Conservation (phyloP, 192 early-diverging fungal genomes). For the Umbelopsis isabellina region DNA sequence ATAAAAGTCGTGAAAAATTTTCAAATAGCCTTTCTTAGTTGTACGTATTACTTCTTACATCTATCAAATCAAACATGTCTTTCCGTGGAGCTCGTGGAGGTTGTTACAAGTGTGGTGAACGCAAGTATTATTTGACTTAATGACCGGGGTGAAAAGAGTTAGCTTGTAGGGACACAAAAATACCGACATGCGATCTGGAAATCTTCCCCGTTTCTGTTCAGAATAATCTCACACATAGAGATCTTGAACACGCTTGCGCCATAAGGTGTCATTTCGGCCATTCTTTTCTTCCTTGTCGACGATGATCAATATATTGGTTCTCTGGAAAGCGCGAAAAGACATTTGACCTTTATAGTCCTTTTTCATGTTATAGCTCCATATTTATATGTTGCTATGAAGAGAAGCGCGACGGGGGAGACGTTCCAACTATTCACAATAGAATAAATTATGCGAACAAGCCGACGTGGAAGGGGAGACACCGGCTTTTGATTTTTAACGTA, state of each 20-base stretch:
- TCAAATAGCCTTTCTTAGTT: conserved; percentile 22
- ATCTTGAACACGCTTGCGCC: neutral
- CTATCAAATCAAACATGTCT: conserved; percentile 31
- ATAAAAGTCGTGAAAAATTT: neutral
- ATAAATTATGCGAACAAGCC: conserved; percentile 21
- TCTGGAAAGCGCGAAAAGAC: no score
- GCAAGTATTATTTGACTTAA: conserved; percentile 29
- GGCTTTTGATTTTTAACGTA: conserved; percentile 4
- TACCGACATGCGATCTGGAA: neutral
- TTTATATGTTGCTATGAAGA: conserved; percentile 23
- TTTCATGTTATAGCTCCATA: conserved; percentile 15
- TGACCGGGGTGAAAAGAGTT: neutral
- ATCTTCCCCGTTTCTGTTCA: neutral
- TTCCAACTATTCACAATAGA: conserved; percentile 17
- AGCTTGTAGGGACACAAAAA: no score
- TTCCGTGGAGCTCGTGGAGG: conserved; percentile 36
- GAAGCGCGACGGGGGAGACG: conserved; percentile 15
- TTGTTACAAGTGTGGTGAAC: conserved; percentile 48
- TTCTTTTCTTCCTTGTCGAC: neutral
- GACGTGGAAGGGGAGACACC: neutral
- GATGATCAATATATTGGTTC: neutral
- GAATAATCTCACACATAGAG: no score
- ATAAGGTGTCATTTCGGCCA: conserved; percentile 12
- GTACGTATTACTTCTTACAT: conserved; percentile 14
- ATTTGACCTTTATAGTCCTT: neutral